Evolutionary conservation across 768 basidiomycete species (phyloP).

Genomic region (Kwoniella shandongensis): DNA sequence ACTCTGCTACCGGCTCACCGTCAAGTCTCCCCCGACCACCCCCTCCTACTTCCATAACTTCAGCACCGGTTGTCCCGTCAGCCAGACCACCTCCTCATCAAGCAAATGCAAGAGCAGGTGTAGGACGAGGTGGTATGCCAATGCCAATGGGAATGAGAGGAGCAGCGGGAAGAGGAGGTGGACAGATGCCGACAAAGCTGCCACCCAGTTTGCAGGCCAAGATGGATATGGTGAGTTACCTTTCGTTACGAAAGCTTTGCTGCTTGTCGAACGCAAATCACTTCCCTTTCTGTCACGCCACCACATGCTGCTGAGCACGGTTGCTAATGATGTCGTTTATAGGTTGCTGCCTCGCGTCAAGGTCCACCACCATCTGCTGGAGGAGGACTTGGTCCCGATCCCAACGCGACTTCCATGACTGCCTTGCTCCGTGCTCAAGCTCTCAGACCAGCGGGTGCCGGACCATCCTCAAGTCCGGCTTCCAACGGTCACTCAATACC

Average conservation of each 20-base stretch:
- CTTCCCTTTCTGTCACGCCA: background rate
- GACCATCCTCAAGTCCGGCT: conserved; percentile 22
- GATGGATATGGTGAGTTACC: conserved; percentile 75
- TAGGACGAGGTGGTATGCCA: conserved; percentile 28
- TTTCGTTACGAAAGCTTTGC: too few relatives aligned
- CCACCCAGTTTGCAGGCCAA: conserved; percentile 88
- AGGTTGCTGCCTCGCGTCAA: conserved; percentile 40
- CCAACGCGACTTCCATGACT: conserved; percentile 49
- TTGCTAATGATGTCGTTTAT: background rate
- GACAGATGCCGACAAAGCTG: conserved; percentile 56
- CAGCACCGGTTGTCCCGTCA: conserved; percentile 18
- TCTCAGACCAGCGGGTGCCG: conserved; percentile 16
- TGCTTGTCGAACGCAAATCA: background rate
- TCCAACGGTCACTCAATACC: conserved; percentile 19
- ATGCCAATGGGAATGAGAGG: conserved; percentile 47
- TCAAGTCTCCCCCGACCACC: conserved; percentile 16
- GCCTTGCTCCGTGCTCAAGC: conserved; percentile 50
- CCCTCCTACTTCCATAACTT: conserved; percentile 15
- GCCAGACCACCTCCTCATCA: background rate
- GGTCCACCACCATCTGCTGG: conserved; percentile 21
- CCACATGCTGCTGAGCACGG: background rate
- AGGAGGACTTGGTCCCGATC: conserved; percentile 32
- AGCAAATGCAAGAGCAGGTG: conserved; percentile 9
- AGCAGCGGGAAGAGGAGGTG: conserved; percentile 16
- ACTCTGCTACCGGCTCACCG: conserved; percentile 2